Evolutionary conservation across 148 eudicot species (phyloP).

Genomic region (Bassia scoparia): DNA sequence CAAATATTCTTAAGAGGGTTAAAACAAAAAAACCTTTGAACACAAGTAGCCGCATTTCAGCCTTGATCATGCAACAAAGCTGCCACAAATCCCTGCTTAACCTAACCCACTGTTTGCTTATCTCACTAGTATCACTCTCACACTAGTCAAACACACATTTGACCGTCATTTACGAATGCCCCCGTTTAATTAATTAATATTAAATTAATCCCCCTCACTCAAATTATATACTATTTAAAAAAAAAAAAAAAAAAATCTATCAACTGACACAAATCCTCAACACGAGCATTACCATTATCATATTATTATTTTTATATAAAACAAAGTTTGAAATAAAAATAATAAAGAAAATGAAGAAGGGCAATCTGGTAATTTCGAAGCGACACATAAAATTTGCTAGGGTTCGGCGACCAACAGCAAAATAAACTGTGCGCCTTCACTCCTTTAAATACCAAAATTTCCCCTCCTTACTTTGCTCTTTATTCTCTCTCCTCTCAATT

Average conservation of each 20-base stretch:
- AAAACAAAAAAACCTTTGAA: background rate
- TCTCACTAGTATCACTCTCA: background rate
- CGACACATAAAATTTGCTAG: constrained; percentile 9
- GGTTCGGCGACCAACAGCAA: constrained; percentile 27
- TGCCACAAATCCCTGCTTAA: background rate
- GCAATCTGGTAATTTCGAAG: background rate
- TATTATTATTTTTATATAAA: background rate
- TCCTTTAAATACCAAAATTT: constrained; percentile 16
- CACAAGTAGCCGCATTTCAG: constrained; percentile 4
- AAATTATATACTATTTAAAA: background rate
- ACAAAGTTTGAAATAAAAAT: background rate
- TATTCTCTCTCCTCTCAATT: background rate
- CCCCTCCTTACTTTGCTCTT: no score
- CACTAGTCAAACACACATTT: constrained; percentile 4
- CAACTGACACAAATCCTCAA: background rate
- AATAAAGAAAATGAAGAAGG: background rate
- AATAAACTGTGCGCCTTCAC: constrained; percentile 6
- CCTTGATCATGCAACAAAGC: background rate
- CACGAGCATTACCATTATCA: background rate
- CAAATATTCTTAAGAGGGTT: no score
- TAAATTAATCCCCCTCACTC: no score
- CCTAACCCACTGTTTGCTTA: background rate
- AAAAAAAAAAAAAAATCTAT: background rate
- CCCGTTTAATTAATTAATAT: background rate
- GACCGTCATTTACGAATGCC: background rate